Evolutionary conservation across 129 eudicot genomes (phyloP), one percentile per base, ranked within the genome.

Genomic region (Calendula officinalis): DNA sequence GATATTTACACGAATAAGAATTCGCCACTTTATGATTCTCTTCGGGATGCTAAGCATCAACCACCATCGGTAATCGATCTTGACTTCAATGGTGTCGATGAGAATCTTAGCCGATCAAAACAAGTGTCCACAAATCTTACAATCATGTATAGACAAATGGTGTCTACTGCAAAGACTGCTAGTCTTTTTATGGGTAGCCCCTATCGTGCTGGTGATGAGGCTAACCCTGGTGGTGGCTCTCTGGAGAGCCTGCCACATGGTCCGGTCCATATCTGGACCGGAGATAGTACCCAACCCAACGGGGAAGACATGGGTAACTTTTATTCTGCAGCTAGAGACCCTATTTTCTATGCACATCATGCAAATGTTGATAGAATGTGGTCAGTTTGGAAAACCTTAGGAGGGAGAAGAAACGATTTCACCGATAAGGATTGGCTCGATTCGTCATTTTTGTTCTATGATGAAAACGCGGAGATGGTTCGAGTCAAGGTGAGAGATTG

Each of bases 291-390:
- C 33, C 74, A 83, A 39, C 73, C 70, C 2, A 62, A 66, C 34
- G 56, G 73, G 0, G 88, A 83, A 58, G 57, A 83, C 46, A 54
- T 83, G 82, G 88, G 88, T 8, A 79, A 75, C 73, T 82, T 82
- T 17, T 82, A 82, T 67, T 82, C 87, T 3, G 87, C 87, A 3
- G 87, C 50, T 0, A 74, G 82, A 22, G 88, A 83, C 37, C 84
- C 88, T 4, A 22, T 83, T 3, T 83, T 83, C 50, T 83, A 67
- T 51, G 75, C 77, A 12, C 88, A 83, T 64, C 88, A 83, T 38
- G 44, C 79, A 7, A 82, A 82, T 55, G 62, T 78, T 2, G 88
- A 82, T 49, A 57, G 88, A 50, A 71, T 82, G 84, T 78, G 84
- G 88, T 55, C 84, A 0, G 13, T 83, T 3, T 83, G 88, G 88